These are phyloP conservation scores for Graphiopsis chlorocephala DNA, from an alignment of 2,329 filamentous ascomycete species.

Conservation along the genomic window DNA sequence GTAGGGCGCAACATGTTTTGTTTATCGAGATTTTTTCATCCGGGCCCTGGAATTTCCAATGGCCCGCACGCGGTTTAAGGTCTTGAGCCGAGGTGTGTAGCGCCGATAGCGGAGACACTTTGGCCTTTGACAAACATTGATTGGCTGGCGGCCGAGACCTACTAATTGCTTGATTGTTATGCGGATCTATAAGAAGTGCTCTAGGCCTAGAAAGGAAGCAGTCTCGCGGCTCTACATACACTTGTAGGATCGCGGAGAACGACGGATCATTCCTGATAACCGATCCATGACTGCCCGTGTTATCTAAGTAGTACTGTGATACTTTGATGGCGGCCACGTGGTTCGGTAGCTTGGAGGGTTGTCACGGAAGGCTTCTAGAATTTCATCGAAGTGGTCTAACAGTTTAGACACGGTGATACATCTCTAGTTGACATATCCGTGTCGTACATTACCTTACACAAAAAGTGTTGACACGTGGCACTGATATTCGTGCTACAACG, in stretches of 20 bases:
- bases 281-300: not conserved
- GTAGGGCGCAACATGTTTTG: slow-evolving; percentile 2
- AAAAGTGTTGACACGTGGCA: not conserved
- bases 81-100: not conserved
- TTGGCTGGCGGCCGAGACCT: not conserved
- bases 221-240: not conserved
- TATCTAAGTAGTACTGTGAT: not conserved
- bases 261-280: not conserved
- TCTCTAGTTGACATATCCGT: no score
- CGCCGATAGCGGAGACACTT: not conserved
- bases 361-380: not conserved
- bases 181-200: not conserved
- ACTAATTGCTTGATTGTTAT: not conserved
- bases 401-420: no score
- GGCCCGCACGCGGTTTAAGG: not conserved
- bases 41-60: slow-evolving; percentile 1
- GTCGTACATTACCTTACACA: no score
- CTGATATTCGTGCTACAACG: not conserved
- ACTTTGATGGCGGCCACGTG: not conserved
- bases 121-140: not conserved
- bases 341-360: not conserved
- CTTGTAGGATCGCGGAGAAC: not conserved
- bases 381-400: not conserved
- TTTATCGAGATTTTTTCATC: not conserved
- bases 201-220: not conserved